phyloP scores from a whole-genome alignment of 768 basidiomycete genomes.

The Auricularia heimuer region DNA sequence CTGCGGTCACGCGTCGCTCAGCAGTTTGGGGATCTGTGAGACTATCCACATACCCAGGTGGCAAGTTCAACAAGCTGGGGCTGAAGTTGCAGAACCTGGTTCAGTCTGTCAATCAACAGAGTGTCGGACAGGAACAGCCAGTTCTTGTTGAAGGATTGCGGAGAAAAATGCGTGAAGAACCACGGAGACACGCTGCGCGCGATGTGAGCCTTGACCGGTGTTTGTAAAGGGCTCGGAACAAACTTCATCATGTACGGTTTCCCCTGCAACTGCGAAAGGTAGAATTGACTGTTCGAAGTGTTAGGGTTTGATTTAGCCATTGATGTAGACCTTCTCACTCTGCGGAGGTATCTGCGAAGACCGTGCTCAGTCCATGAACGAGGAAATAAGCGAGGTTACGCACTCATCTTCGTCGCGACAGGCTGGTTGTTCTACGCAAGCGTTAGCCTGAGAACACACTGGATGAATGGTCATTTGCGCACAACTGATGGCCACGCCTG shows the following conservation, averaged over 20 bases:
- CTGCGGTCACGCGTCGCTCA: background rate
- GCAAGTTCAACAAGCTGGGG: conserved; percentile 43
- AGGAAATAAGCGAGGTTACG: background rate
- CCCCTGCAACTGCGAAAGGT: background rate
- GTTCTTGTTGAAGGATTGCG: conserved; percentile 50
- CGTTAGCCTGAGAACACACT: background rate
- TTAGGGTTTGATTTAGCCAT: background rate
- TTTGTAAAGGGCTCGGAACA: background rate
- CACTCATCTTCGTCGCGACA: background rate
- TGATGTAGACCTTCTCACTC: background rate
- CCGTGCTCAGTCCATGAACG: background rate
- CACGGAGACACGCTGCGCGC: conserved; percentile 44
- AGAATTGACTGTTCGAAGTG: background rate
- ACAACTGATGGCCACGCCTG: background rate
- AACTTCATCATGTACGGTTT: background rate
- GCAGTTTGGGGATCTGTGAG: background rate
- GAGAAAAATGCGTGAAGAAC: conserved; percentile 67
- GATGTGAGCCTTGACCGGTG: background rate
- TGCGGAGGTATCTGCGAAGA: background rate
- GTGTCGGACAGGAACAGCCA: conserved; percentile 56
- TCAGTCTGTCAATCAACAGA: conserved; percentile 55
- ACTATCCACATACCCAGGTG: conserved; percentile 48
- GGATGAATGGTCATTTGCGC: background rate
- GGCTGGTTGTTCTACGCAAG: background rate
- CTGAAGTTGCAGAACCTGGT: conserved; percentile 46